Conservation (phyloP, 176 grass and related monocot genomes). For the Musa itinerans region DNA sequence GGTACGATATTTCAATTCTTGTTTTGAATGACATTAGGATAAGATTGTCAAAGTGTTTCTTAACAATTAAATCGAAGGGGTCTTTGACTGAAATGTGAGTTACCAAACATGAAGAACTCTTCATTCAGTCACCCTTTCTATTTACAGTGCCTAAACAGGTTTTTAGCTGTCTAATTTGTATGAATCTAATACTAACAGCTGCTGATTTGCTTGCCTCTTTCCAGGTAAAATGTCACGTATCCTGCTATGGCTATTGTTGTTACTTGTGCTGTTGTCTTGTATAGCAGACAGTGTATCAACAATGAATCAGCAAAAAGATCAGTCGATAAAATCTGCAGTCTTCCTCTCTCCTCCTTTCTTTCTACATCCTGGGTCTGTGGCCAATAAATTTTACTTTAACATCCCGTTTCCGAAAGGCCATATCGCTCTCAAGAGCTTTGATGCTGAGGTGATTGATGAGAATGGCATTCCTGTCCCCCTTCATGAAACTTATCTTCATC, state of each 20-base stretch:
- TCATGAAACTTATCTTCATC: constrained; percentile 84
- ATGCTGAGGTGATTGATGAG: constrained; percentile 69
- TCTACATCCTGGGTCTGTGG: constrained; percentile 48
- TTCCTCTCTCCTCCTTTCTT: constrained; percentile 55
- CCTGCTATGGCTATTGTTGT: neutral
- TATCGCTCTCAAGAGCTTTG: constrained; percentile 69
- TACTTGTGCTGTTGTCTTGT: neutral
- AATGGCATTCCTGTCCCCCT: constrained; percentile 45
- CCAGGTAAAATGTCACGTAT: neutral
- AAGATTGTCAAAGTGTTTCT: too few relatives aligned
- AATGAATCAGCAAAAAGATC: neutral
- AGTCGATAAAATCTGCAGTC: constrained; percentile 32
- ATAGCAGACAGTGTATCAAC: neutral
- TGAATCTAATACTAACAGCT: neutral
- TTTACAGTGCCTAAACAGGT: too few relatives aligned
- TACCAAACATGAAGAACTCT: too few relatives aligned
- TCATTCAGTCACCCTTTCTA: too few relatives aligned
- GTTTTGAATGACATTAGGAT: too few relatives aligned
- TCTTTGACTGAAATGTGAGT: too few relatives aligned
- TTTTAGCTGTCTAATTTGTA: neutral
- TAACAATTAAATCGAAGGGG: too few relatives aligned
- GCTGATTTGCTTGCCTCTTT: neutral
- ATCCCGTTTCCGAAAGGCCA: constrained; percentile 64
- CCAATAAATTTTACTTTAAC: constrained; percentile 46
- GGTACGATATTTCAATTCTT: too few relatives aligned